Evolutionary conservation across 2,329 filamentous ascomycete genomes (phyloP).

Genomic region (Fusarium vanettenii): DNA sequence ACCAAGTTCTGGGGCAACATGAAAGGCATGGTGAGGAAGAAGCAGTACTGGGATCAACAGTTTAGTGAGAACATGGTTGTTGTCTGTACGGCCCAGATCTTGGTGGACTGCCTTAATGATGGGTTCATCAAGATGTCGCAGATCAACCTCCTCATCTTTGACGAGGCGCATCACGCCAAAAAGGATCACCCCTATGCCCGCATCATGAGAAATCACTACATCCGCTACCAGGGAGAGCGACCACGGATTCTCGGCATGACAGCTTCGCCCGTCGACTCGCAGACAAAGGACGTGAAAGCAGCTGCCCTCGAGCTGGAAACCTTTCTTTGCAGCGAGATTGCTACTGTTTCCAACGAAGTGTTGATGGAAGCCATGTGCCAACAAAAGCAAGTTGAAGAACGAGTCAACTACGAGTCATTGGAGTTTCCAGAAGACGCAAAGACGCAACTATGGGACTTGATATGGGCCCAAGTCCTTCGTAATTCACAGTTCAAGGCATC

Average conservation of each 20-base stretch:
- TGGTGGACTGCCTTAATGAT: slow-evolving; percentile 81
- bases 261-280: slow-evolving; percentile 90
- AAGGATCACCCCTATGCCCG: slow-evolving; percentile 91
- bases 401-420: slow-evolving; percentile 57
- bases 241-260: slow-evolving; percentile 97
- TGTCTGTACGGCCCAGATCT: slow-evolving; percentile 91
- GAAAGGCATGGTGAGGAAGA: slow-evolving; percentile 53
- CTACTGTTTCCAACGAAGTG: slow-evolving; percentile 68
- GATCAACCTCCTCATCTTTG: slow-evolving; percentile 92
- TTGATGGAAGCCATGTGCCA: slow-evolving; percentile 39
- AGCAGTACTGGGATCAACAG: slow-evolving; percentile 63
- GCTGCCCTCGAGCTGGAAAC: slow-evolving; percentile 80
- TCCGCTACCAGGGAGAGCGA: slow-evolving; percentile 59
- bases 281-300: slow-evolving; percentile 72
- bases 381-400: slow-evolving; percentile 62
- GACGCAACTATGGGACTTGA: slow-evolving; percentile 71
- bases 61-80: slow-evolving; percentile 79
- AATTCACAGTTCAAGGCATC: slow-evolving; percentile 64
- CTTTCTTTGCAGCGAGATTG: slow-evolving; percentile 84
- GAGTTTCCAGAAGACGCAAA: slow-evolving; percentile 58
- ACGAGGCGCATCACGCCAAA: slow-evolving; percentile 97
- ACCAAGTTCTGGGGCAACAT: slow-evolving; percentile 81
- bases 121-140: slow-evolving; percentile 83
- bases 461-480: slow-evolving; percentile 59
- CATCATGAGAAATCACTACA: slow-evolving; percentile 90